Evolutionary conservation across 2,329 filamentous ascomycete genomes (phyloP), one percentile per base, ranked within the genome.

Genomic region (Niveomyces coronatus): DNA sequence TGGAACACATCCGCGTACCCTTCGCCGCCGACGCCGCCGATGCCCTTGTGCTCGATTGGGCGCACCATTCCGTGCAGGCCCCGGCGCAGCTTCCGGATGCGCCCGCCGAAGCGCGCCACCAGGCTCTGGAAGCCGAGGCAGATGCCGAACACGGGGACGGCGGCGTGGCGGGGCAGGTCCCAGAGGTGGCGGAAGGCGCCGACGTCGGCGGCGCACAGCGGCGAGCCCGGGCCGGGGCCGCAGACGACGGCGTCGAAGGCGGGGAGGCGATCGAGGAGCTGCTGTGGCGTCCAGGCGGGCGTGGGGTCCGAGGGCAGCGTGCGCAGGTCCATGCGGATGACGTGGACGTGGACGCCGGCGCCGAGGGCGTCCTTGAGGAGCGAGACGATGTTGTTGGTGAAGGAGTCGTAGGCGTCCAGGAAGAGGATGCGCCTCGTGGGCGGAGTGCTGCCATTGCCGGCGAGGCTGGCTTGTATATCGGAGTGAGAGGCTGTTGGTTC

Each of bases 331-430:
- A 62, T 61, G 40, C 54, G 55, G 38, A 61, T 46, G 28, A 62
- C 54, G 29, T 58, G 47, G 11, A 56, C 74, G 31, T 74, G 73
- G 23, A 94, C 80, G 13, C 79, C 67, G 15, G 74, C 82, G 42
- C 70, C 63, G 8, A 94, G 69, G 4, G 76, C 69, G 4, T 80
- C 76, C 49, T 82, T 74, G 32, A 96, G 70, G 23, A 94, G 74
- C 5, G 84, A 79, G 37, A 93, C 78, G 51, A 96, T 91, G 63
- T 95, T 96, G 63, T 94, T 88, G 39, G 87, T 85, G 62, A 95
- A 98, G 29, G 88, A 95, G 64, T 98, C 91, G 61, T 94, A 94
- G 45, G 89, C 88, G 58, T 96, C 91, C 48, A 98, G 70, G 62
- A 94, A 94, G 45, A 96, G 75, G 45, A 96, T 82, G 43, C 66